phyloP scores from a whole-genome alignment of 1,284 basidiomycete genomes.

The Marasmius tenuissimus region DNA sequence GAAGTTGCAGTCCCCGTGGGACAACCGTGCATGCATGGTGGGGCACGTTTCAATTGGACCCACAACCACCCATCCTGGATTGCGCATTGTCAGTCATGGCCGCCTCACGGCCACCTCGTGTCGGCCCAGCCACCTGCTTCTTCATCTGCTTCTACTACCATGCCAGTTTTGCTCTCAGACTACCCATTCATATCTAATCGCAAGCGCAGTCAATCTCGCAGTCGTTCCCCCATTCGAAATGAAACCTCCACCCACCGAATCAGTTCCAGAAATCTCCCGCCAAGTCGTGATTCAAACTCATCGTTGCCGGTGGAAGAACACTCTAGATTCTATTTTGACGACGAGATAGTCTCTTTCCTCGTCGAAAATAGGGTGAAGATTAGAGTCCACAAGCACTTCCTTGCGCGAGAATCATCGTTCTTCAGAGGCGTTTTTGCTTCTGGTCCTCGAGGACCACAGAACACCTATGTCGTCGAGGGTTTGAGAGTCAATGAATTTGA shows the following conservation, averaged over 20 bases:
- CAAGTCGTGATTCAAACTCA: not conserved
- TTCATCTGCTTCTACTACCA: not conserved
- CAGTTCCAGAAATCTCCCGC: not conserved
- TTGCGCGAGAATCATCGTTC: constrained; percentile 8
- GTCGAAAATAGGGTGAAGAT: constrained; percentile 5
- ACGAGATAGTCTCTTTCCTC: not conserved
- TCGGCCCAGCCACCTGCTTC: not conserved
- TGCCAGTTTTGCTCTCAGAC: not conserved
- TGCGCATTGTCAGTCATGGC: not conserved
- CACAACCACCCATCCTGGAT: not conserved
- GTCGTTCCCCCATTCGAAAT: not conserved
- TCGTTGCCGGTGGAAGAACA: not conserved
- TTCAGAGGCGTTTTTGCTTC: constrained; percentile 4
- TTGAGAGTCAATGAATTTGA: constrained; percentile 3
- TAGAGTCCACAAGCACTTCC: constrained; percentile 9
- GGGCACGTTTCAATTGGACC: not conserved
- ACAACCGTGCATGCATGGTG: not conserved
- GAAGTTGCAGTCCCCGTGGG: no score
- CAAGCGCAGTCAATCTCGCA: no score
- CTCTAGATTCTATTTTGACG: not conserved
- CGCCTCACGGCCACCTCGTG: not conserved
- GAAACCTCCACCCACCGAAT: not conserved
- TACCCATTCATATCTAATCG: not conserved
- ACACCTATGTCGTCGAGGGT: constrained; percentile 1
- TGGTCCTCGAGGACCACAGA: not conserved